Conservation (phyloP, 805 yeast genomes). For the Hanseniaspora lindneri region DNA sequence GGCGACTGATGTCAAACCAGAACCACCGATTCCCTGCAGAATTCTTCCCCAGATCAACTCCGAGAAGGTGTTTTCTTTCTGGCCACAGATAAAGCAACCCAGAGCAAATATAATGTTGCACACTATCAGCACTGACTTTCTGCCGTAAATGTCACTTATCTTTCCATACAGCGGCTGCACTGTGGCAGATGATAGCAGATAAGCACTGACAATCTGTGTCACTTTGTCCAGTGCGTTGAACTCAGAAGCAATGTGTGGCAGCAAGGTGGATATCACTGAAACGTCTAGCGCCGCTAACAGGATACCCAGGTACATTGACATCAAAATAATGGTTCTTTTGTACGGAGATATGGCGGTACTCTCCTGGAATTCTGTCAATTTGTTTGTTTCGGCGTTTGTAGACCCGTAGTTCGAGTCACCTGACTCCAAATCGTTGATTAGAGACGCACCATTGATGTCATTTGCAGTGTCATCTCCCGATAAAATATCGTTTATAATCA, state of each 20-base stretch:
- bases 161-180: constrained; percentile 67
- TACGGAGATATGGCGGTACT: constrained; percentile 16
- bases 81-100: constrained; percentile 47
- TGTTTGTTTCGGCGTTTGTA: not conserved
- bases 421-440: not conserved
- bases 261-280: constrained; percentile 54
- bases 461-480: constrained; percentile 24
- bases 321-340: constrained; percentile 28
- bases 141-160: constrained; percentile 59
- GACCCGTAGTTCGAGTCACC: constrained; percentile 1
- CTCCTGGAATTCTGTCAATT: constrained; percentile 4
- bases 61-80: constrained; percentile 35
- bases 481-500: constrained; percentile 27
- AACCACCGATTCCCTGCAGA: constrained; percentile 81
- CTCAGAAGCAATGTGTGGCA: constrained; percentile 58
- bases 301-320: constrained; percentile 36
- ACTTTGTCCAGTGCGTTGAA: constrained; percentile 49
- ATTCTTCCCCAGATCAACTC: constrained; percentile 46
- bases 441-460: not conserved
- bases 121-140: constrained; percentile 40
- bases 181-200: constrained; percentile 55
- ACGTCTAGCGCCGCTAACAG: constrained; percentile 57
- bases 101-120: constrained; percentile 46
- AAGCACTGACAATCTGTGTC: constrained; percentile 66
- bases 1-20: constrained; percentile 65